Evolutionary conservation across 768 basidiomycete species (phyloP), one percentile per base, ranked within the genome.

Genomic region (Tylopilus felleus): DNA sequence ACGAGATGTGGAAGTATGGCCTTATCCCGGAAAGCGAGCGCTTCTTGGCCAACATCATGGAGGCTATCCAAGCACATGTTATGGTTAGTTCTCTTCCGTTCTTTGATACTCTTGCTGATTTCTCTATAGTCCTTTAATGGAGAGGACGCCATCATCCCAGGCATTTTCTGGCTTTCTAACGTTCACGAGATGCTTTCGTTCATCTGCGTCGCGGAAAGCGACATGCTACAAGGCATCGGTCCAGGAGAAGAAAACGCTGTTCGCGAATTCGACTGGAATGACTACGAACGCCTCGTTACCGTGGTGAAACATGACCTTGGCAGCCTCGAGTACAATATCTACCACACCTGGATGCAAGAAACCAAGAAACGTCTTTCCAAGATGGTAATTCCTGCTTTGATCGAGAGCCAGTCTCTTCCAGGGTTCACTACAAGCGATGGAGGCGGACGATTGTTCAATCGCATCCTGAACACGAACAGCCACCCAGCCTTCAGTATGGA

Each of bases 1-100:
- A 99, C 71, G 97, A 98, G 73, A 99, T 99, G 97, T 98, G 97
- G 97, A 98, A 97, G 73, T 94, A 96, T 65, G 93, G 95, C 46
- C 83, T 99, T 60, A 98, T 98, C 60, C 80, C 85, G 16, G 97
- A 99, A 73, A 96, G 93, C 74, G 97, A 98, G 72, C 81, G 95
- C 45, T 98, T 99, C 82, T 77, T 99, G 53, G 97, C 97, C 33
- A 98, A 96, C 68, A 91, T 98, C 52, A 98, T 98, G 96, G 95
- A 98, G 71, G 90, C 88, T 3, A 89, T 99, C 54, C 97, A 99
- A 75, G 80, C 87, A 23, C 93, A 98, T 73, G 94, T 98, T 60
- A 98, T 98, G 94, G 97, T 94, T 57, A 63, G 89, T 80, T 21
- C 19, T 31, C 49, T 40, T 27, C n/a, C 16, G 17, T 47, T 5